These are phyloP conservation scores for Bidens hawaiensis DNA, from an alignment of 140 eudicot species.

Conservation along the genomic window DNA sequence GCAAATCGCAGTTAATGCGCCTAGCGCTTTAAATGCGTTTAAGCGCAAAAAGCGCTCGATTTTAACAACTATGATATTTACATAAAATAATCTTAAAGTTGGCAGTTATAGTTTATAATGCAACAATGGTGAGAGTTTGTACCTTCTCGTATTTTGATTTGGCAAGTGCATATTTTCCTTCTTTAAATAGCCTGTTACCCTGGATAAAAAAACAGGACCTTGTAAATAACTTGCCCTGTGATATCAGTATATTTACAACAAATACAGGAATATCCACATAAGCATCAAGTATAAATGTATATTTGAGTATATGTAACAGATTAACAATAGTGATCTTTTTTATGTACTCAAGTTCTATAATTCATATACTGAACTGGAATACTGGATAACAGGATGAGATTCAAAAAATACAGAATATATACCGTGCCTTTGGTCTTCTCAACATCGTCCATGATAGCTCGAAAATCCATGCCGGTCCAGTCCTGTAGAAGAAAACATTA, in stretches of 20 bases:
- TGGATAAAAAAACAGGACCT: conserved; percentile 36
- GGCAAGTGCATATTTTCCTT: conserved; percentile 88
- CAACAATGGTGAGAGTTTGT: conserved; percentile 13
- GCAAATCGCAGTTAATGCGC: too few species aligned
- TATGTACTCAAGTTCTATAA: background rate
- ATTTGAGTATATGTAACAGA: background rate
- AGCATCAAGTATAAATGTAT: background rate
- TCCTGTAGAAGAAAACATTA: conserved; percentile 48
- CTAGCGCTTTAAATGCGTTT: too few species aligned
- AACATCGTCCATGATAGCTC: conserved; percentile 87
- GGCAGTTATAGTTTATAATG: background rate
- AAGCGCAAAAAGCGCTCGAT: too few species aligned
- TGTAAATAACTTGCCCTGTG: background rate
- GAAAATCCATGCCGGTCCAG: conserved; percentile 89
- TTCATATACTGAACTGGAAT: background rate
- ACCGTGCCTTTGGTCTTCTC: conserved; percentile 97
- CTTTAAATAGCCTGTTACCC: conserved; percentile 98
- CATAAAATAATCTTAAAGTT: background rate
- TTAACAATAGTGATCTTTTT: background rate
- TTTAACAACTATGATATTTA: background rate
- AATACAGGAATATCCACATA: background rate
- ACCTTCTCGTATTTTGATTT: conserved; percentile 98
- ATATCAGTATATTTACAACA: background rate
- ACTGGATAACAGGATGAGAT: conserved; percentile 3
- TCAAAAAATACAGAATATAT: conserved; percentile 24